Evolutionary conservation across 75 land plant species (phyloP).

Genomic region (Isoetes taiwanensis): DNA sequence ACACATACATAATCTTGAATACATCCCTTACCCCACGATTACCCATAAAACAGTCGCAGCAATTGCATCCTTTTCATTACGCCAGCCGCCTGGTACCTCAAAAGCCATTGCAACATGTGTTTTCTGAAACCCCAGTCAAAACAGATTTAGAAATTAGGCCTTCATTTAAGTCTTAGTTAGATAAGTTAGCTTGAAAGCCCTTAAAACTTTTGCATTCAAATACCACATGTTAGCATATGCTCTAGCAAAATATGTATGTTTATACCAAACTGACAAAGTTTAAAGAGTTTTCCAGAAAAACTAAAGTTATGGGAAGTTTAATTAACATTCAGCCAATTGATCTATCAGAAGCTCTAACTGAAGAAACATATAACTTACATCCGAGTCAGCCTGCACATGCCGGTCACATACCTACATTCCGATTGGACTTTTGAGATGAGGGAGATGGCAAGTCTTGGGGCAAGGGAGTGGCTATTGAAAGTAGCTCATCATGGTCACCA

Average conservation of each 20-base stretch:
- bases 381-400: background rate
- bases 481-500: background rate
- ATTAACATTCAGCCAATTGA: background rate
- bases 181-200: too few relatives aligned
- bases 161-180: too few relatives aligned
- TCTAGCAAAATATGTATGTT: too few relatives aligned
- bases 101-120: background rate
- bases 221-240: background rate
- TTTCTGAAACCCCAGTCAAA: background rate
- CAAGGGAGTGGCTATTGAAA: background rate
- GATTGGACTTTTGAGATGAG: background rate
- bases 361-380: background rate
- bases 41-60: background rate
- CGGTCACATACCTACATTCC: slow-evolving; percentile 4
- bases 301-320: slow-evolving; percentile 28
- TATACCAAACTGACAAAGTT: background rate
- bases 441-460: background rate
- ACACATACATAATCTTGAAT: too few relatives aligned
- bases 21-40: too few relatives aligned
- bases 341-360: too few relatives aligned
- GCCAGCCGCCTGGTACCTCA: slow-evolving; percentile 6
- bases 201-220: background rate
- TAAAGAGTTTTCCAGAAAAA: slow-evolving; percentile 37
- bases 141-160: background rate
- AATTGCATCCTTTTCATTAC: slow-evolving; percentile 1